Percentiles rank a stretch among this genome's conserved stretches.
phyloP scores from a whole-genome alignment of 2,329 filamentous ascomycete species.

The Curvularia sp. region DNA sequence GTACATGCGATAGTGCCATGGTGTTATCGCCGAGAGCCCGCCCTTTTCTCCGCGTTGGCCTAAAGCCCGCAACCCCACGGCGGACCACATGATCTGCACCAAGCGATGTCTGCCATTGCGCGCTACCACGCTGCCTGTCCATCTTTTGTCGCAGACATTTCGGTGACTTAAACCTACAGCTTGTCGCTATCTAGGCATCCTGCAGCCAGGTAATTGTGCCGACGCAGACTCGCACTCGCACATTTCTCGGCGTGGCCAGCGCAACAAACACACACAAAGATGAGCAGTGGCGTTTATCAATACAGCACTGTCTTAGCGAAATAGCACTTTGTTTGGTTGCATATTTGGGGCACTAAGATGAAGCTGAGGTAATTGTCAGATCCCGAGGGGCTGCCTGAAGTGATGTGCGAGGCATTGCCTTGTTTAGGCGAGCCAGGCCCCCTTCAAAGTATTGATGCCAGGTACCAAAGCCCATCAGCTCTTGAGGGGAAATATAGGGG shows the following conservation, averaged over 20 bases:
- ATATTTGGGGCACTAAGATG: background rate
- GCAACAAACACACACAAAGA: background rate
- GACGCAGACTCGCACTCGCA: background rate
- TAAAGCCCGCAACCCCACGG: constrained; percentile 5
- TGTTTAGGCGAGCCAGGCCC: constrained; percentile 11
- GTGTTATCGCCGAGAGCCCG: constrained; percentile 1
- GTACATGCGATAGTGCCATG: background rate
- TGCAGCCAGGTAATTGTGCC: background rate
- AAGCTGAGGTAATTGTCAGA: constrained; percentile 6
- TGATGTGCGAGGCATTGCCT: constrained; percentile 18
- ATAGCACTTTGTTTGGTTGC: constrained; percentile 4
- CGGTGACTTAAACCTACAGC: background rate
- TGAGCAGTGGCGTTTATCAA: constrained; percentile 8
- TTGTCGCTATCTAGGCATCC: background rate
- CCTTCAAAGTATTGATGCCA: background rate
- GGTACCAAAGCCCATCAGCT: constrained; percentile 5
- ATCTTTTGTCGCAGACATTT: background rate
- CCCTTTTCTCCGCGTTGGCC: background rate
- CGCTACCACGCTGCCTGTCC: background rate
- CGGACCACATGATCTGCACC: constrained; percentile 3
- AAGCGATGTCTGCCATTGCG: background rate
- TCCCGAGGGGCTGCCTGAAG: constrained; percentile 14
- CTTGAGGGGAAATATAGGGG: background rate
- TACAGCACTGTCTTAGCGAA: background rate
- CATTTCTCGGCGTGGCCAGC: background rate